Base-by-base conservation (phyloP, 306 rosid genomes). In the Arachis stenosperma region DNA sequence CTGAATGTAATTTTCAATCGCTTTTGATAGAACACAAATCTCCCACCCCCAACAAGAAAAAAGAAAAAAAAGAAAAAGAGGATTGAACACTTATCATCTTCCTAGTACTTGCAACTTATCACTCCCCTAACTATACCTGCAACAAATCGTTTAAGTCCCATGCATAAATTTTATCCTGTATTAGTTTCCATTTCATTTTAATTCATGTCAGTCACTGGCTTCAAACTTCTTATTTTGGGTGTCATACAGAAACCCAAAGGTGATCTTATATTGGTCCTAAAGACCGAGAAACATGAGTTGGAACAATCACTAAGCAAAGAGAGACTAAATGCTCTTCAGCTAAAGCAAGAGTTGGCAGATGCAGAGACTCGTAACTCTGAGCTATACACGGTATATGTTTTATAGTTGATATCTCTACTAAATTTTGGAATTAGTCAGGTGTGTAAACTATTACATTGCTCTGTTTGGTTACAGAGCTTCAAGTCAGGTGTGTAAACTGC, bases 291-390 rank as follows among this genome's bases (percentile, higher is more conserved):
- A 83, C 92, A 89, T 79, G 97, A 89, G 79, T 58, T 90, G 74
- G 96, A 89, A 76, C 90, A 89, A 68, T 84, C 84, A 43, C 89
- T 93, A 60, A 65, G 77, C 74, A 87, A 86, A 79, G 98, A 90
- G 83, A 90, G 76, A 81, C 66, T 78, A 65, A 89, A 80, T 52
- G 61, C 86, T 81, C 80, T 89, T 68, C 92, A 90, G 76, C 82
- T 93, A 62, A 93, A 84, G 82, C 93, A 93, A 90, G 97, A 90
- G 62, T 67, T 93, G 77, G 73, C 73, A 9, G 97, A 89, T 50
- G 89, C 90, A 1, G 93, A 90, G 85, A 72, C 84, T 73, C 89
- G 93, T 53, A 89, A 85, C 66, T 48, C 92, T 29, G 97, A 93
- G 58, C 93, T 93, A 22, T 93, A 90, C 88, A 90, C 90, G 97